Percentiles rank a stretch among this genome's conserved stretches.
phyloP scores from a whole-genome alignment of 768 basidiomycete genomes.

The Mycena albidolilacea region DNA sequence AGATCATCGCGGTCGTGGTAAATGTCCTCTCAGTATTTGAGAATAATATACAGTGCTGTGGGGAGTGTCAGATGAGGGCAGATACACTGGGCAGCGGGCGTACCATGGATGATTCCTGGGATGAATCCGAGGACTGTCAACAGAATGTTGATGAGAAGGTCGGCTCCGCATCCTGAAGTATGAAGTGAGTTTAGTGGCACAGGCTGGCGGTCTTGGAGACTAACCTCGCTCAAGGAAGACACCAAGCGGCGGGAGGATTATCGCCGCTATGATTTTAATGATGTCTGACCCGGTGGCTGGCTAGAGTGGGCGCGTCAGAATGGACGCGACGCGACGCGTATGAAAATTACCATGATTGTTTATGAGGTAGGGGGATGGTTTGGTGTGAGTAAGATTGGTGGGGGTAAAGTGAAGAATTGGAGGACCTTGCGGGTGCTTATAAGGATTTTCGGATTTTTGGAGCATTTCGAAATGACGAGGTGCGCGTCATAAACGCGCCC shows the following conservation, averaged over 20 bases:
- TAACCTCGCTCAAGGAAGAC: slow-evolving; percentile 87
- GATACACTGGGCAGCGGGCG: slow-evolving; percentile 19
- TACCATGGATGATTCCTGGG: slow-evolving; percentile 84
- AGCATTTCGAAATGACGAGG: too few relatives aligned
- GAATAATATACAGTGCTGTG: slow-evolving; percentile 83
- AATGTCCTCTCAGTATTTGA: slow-evolving; percentile 71
- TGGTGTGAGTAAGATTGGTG: background rate
- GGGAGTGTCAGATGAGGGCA: slow-evolving; percentile 4
- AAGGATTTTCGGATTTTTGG: background rate
- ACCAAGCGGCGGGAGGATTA: slow-evolving; percentile 85
- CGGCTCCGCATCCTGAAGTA: slow-evolving; percentile 70
- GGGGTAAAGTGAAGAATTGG: background rate
- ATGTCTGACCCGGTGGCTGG: slow-evolving; percentile 81
- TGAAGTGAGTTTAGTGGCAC: background rate
- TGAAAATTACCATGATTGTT: background rate
- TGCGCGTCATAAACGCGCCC: too few relatives aligned
- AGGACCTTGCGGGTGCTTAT: background rate
- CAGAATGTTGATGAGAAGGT: slow-evolving; percentile 85
- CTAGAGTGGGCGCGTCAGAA: slow-evolving; percentile 57
- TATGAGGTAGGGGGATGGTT: background rate
- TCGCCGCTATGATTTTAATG: slow-evolving; percentile 77
- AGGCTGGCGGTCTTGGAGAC: background rate
- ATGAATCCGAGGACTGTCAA: slow-evolving; percentile 86
- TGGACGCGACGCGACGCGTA: background rate
- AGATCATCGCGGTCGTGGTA: slow-evolving; percentile 9